Evolutionary conservation across 139 green algal species (phyloP), one percentile per base, ranked within the genome.

Genomic region (Chlorella sorokiniana): DNA sequence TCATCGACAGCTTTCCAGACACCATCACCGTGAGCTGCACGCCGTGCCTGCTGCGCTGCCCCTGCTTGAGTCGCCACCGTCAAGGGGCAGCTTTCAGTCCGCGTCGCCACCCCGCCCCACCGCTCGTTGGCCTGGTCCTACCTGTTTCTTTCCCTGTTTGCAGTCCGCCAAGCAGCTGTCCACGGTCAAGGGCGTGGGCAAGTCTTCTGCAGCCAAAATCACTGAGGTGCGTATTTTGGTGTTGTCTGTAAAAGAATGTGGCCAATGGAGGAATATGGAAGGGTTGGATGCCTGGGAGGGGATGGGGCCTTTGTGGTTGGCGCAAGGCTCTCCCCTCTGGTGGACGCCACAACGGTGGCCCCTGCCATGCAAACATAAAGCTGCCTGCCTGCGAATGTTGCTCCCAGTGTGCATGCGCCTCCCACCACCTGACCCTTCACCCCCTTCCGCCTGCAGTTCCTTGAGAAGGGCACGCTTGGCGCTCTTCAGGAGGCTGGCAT

Each of bases 111-210:
- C n/a, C 6, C 67, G 2, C 40, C 8, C 25, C 31, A 7, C 40
- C 18, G 9, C 40, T 56, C 6, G 4, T 18, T 1, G 22, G 35
- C 18, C 65, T 4, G 11, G 23, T 18, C 25, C 68, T 65, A 22
- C 35, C 65, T 40, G 38, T 25, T 25, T 25, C 22, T 4, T 27
- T 59, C 27, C 14, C 25, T 14, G 1, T 27, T 3, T 5, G 59
- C 75, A 81, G 75, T 51, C 83, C 20, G 44, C 52, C 52, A 76
- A 73, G 20, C 20, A 87, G 14, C 75, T 87, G 38, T 41, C 65
- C 6, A n/a, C 11, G 25, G 72, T 74, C 29, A 81, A 84, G 80
- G 83, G 83, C 67, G 52, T 87, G 0, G 83, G 83, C 27, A 61
- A 59, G 27, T 45, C 25, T 25, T 81, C 63, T 10, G 33, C 63